These are phyloP conservation scores for Volvox carteri DNA, from an alignment of 163 green algal species.

Conservation along the genomic window DNA sequence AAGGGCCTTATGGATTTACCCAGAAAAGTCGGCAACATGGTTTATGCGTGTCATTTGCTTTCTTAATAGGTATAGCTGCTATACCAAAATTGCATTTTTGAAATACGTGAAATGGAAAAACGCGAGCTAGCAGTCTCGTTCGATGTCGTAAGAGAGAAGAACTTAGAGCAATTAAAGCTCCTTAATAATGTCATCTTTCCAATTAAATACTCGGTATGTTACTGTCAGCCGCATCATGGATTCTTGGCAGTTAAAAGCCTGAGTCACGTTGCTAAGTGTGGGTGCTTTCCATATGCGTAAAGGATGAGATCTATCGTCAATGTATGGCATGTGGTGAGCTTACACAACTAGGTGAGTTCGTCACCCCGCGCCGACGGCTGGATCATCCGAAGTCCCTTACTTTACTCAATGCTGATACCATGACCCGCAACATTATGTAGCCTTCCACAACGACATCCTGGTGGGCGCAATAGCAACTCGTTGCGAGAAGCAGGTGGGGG, in stretches of 20 bases:
- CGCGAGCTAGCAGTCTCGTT: constrained; percentile 64
- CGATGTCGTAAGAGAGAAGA: constrained; percentile 68
- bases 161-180: constrained; percentile 78
- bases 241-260: not conserved
- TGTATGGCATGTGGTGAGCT: constrained; percentile 69
- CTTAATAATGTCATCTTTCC: constrained; percentile 85
- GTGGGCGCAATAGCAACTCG: constrained; percentile 88
- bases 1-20: no score
- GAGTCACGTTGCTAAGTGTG: no score
- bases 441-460: constrained; percentile 77
- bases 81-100: no score
- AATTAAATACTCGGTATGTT: constrained; percentile 75
- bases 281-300: not conserved
- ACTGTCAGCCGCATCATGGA: no score
- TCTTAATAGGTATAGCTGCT: no score
- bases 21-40: no score
- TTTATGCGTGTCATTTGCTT: no score
- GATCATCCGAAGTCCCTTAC: no score
- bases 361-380: not conserved
- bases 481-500: constrained; percentile 78
- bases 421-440: no score
- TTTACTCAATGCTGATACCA: no score
- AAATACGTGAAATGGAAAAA: constrained; percentile 28
- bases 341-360: constrained; percentile 71
- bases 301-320: constrained; percentile 80